Conservation (phyloP, 2,329 filamentous ascomycete species). For the Monilinia laxa region DNA sequence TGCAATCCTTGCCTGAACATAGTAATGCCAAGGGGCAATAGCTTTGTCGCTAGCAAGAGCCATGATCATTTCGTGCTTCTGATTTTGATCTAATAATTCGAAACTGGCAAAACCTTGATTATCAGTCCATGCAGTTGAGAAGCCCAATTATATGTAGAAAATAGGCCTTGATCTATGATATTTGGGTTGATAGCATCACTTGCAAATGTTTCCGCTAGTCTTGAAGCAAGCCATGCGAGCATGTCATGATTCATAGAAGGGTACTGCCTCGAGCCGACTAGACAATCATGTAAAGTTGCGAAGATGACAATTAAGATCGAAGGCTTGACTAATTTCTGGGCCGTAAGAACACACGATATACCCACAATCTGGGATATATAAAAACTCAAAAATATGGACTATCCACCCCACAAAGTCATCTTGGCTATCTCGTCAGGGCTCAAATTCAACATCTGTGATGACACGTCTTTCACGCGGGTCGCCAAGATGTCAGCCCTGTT, state of each 20-base stretch:
- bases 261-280: neutral
- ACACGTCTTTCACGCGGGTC: slow-evolving; percentile 7
- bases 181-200: neutral
- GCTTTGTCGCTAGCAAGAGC: neutral
- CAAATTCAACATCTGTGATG: slow-evolving; percentile 2
- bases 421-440: slow-evolving; percentile 1
- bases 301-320: neutral
- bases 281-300: neutral
- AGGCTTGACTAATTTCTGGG: neutral
- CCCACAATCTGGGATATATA: neutral
- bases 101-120: neutral
- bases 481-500: slow-evolving; percentile 17
- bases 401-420: slow-evolving; percentile 8
- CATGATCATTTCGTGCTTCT: neutral
- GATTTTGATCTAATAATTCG: neutral
- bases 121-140: neutral
- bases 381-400: neutral
- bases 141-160: neutral
- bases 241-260: neutral
- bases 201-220: neutral
- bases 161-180: neutral
- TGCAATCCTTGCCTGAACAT: neutral
- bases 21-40: slow-evolving; percentile 6
- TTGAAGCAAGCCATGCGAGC: neutral
- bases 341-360: neutral